phyloP scores from a whole-genome alignment of 352 stramenopile genomes.

The Albugo laibachii region DNA sequence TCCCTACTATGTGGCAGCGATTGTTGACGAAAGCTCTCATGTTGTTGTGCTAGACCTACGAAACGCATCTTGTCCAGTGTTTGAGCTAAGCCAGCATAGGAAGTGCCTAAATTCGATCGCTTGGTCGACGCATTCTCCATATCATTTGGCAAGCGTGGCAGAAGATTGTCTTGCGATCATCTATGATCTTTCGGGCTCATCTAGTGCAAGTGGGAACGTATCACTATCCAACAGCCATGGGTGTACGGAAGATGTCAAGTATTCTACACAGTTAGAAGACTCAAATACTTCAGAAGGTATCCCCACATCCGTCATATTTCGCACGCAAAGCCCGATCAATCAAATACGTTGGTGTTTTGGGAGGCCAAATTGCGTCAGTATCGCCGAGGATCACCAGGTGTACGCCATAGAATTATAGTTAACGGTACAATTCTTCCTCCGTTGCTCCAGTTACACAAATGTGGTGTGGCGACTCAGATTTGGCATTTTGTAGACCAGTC shows the following conservation, averaged over 20 bases:
- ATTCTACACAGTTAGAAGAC: neutral
- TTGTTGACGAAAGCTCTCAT: conserved; percentile 80
- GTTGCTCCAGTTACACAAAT: too few species aligned
- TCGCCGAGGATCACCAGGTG: conserved; percentile 89
- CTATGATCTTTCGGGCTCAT: conserved; percentile 81
- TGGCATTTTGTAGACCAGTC: too few species aligned
- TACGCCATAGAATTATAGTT: conserved; percentile 82
- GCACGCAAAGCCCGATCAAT: conserved; percentile 49
- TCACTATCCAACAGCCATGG: neutral
- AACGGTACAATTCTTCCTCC: too few species aligned
- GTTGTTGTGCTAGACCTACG: conserved; percentile 94
- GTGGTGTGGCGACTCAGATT: too few species aligned
- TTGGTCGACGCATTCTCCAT: conserved; percentile 87
- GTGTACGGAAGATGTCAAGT: too few species aligned
- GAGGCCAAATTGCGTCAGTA: conserved; percentile 89
- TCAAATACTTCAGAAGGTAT: neutral
- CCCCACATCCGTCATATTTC: conserved; percentile 25
- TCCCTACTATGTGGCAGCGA: conserved; percentile 91
- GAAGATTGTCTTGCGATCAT: conserved; percentile 93
- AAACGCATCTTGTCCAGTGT: conserved; percentile 77
- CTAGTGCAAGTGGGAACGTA: conserved; percentile 7
- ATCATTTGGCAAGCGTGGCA: conserved; percentile 91
- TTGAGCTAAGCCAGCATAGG: conserved; percentile 83
- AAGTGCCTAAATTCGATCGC: conserved; percentile 90
- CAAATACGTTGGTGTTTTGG: conserved; percentile 83